phyloP scores from a whole-genome alignment of 495 filamentous ascomycete species.

The Symbiotaphrina buchneri region DNA sequence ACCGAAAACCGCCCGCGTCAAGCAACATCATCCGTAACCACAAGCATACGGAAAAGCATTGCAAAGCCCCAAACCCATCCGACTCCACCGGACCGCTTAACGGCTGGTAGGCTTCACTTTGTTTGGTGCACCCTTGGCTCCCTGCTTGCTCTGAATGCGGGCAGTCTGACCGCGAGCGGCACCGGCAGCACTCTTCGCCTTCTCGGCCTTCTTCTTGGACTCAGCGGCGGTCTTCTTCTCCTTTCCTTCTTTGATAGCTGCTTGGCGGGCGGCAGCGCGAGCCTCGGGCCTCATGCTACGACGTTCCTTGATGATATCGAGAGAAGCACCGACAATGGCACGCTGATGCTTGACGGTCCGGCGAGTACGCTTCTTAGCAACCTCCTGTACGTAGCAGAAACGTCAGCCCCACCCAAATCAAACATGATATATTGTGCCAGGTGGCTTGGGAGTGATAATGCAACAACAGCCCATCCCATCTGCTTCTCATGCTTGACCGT shows the following conservation, averaged over 20 bases:
- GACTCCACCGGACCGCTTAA: too few relatives aligned
- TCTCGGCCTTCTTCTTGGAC: constrained; percentile 94
- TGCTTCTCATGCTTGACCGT: too few relatives aligned
- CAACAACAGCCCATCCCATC: background rate
- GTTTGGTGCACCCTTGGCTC: constrained; percentile 67
- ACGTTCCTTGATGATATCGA: constrained; percentile 99
- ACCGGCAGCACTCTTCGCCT: constrained; percentile 74
- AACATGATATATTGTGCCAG: background rate
- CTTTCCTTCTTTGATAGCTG: constrained; percentile 90
- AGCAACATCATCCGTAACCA: too few relatives aligned
- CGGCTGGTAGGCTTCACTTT: constrained; percentile 79
- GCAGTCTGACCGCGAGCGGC: constrained; percentile 52
- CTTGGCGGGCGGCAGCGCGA: constrained; percentile 69
- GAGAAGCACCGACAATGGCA: constrained; percentile 94
- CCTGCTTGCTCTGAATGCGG: constrained; percentile 86
- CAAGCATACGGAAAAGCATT: too few relatives aligned
- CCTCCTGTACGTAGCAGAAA: constrained; percentile 40
- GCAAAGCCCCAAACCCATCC: too few relatives aligned
- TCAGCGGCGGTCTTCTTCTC: constrained; percentile 79
- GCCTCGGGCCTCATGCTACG: constrained; percentile 82
- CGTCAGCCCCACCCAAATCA: background rate
- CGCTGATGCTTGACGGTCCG: constrained; percentile 96
- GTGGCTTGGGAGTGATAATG: background rate
- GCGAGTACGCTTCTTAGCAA: constrained; percentile 98
- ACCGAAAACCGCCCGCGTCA: too few relatives aligned